A percentile compares a stretch with the other conserved stretches of the same genome.
phyloP scores from a whole-genome alignment of 108 stramenopile genomes.

The Cyclostephanos tholiformis region DNA sequence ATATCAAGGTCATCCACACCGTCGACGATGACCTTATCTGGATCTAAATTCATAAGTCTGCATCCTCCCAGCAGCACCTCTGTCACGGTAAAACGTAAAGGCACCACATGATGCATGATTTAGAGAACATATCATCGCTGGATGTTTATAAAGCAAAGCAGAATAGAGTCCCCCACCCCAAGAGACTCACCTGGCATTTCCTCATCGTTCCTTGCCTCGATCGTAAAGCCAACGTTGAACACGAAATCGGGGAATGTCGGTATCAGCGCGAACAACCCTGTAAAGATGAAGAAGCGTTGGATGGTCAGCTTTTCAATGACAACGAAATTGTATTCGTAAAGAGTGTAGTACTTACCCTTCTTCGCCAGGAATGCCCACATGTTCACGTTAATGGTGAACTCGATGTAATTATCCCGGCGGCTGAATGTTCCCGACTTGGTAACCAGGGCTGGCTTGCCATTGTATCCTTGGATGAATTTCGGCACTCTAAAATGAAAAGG shows the following conservation, averaged over 20 bases:
- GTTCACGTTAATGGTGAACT: conserved; percentile 59
- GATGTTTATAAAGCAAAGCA: not conserved
- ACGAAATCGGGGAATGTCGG: conserved; percentile 47
- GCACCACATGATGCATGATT: not conserved
- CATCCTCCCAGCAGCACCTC: conserved; percentile 50
- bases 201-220: conserved; percentile 42
- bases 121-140: not conserved
- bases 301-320: too few species aligned
- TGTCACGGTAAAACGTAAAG: not conserved
- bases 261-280: conserved; percentile 26
- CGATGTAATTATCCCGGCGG: conserved; percentile 53
- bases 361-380: conserved; percentile 48
- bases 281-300: too few species aligned
- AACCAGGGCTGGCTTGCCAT: conserved; percentile 67
- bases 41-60: conserved; percentile 48
- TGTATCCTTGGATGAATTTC: conserved; percentile 57
- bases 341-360: too few species aligned
- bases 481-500: conserved; percentile 38
- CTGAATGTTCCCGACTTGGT: conserved; percentile 58
- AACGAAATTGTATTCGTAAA: too few species aligned
- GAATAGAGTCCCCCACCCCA: not conserved
- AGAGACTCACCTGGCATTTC: conserved; percentile 39
- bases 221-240: conserved; percentile 49
- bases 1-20: conserved; percentile 13
- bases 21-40: conserved; percentile 41